Base-by-base conservation (phyloP, 2,329 filamentous ascomycete genomes). In the Cytospora paraplurivora region DNA sequence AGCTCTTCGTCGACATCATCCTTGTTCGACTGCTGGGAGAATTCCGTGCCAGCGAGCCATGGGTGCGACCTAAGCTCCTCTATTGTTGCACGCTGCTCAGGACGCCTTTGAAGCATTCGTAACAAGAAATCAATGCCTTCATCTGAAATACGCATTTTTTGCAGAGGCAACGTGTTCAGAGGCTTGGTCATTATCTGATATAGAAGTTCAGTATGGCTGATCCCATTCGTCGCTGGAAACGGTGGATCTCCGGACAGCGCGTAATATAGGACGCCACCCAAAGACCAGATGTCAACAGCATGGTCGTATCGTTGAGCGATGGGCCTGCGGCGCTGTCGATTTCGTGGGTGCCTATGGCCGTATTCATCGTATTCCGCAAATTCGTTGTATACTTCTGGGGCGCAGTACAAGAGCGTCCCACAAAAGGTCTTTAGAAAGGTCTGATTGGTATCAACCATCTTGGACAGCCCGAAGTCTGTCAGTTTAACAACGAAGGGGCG, bases 371-470 rank as follows among this genome's bases (percentile, higher is more conserved):
- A 88, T 67, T 88, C 83, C 32, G 77, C 75, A 69, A 84, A 89
- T 65, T 88, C 87, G 8, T 90, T 92, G 72, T 98, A 99, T 2
- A 99, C 94, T 72, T 99, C 95, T 0, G 95, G 95, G 0, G 95
- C 95, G 74, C 95, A 98, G 76, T 98, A 99, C 4, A 99, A 80
- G 34, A 99, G 79, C 0, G 95, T 99, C 37, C 96, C 95, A 73
- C 95, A 99, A 72, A 99, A 99, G 0, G 95, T 99, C 73, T 93
- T 92, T 44, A 98, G 79, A 71, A 97, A 97, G 0, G 94, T 97
- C 71, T 96, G 90, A 66, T 93, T 88, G 68, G 92, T 92, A 66
- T 93, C 90, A 53, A 97, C 88, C 75, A 96, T 93, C 74, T 99
- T 99, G 2, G 95, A 98, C 5, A 99, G 79, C 3, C 95, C 95